Conservation (phyloP, 768 basidiomycete species). For the Auricularia sp. region DNA sequence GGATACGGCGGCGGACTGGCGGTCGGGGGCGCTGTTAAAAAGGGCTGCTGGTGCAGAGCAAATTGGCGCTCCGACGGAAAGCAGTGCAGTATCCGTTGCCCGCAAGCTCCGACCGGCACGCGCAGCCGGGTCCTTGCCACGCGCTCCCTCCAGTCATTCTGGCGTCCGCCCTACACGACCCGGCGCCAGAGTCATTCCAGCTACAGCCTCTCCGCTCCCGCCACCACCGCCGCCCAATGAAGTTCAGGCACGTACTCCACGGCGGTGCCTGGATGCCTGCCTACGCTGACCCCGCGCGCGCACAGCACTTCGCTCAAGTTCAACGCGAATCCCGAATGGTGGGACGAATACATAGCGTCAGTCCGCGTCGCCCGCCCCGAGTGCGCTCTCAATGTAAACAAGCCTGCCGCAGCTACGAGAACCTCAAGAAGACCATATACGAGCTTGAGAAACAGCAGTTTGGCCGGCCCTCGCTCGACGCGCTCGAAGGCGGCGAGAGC, state of each 20-base stretch:
- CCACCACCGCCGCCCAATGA: not conserved
- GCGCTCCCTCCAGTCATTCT: not conserved
- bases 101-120: not conserved
- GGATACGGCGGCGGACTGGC: not conserved
- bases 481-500: slow-evolving; percentile 57
- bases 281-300: not conserved
- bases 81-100: not conserved
- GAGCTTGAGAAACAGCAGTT: slow-evolving; percentile 72
- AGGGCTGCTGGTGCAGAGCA: not conserved
- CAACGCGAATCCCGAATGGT: slow-evolving; percentile 87
- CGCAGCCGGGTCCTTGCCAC: too few species aligned
- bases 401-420: slow-evolving; percentile 53
- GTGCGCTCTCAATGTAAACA: not conserved
- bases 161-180: not conserved
- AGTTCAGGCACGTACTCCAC: not conserved
- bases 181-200: not conserved
- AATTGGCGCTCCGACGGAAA: not conserved
- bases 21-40: not conserved
- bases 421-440: slow-evolving; percentile 77
- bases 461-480: slow-evolving; percentile 28
- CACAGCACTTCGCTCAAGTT: slow-evolving; percentile 59
- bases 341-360: slow-evolving; percentile 83
- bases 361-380: slow-evolving; percentile 20
- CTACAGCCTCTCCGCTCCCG: not conserved
- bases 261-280: not conserved